Evolutionary conservation across 2,329 filamentous ascomycete species (phyloP), one percentile per base, ranked within the genome.

Genomic region (Rachicladosporium sp.): DNA sequence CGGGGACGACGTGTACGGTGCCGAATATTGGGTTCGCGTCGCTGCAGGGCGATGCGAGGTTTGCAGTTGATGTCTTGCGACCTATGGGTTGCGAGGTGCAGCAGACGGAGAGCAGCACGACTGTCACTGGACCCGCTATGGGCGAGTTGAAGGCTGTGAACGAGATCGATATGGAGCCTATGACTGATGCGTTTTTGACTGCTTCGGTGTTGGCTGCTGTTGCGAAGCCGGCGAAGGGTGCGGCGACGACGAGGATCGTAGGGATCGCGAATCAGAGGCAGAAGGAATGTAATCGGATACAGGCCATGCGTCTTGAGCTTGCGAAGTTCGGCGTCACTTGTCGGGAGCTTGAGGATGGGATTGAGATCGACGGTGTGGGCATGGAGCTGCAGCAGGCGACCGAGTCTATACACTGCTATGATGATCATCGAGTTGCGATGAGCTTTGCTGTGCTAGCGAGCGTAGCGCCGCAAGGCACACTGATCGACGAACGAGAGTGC

Each of bases 131-230:
- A 1, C 91, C 91, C 10, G 64, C 74, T 2, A 62, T 71, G 40
- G 89, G 91, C 8, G 64, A 72, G 10, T 66, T 98, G 31, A 78
- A 78, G 50, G 80, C 84, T 1, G 67, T 98, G 9, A 66, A 78
- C 11, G 81, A 89, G 43, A 78, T 98, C 21, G 88, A 98, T 55
- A 98, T 98, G 91, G 91, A 96, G 60, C 83, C 89, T 1, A 98
- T 98, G 91, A 98, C 91, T 0, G 91, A 98, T 62, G 91, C 91
- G 36, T 98, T 98, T 69, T 71, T 98, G 38, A 95, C 88, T 4
- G 91, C 91, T 11, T 93, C 87, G 2, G 87, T 94, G 4, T 72
- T 98, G 35, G 91, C 87, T 19, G 91, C 91, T 30, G 85, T 94
- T 33, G 87, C 89, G 7, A 77, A 74, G 10, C 85, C 84, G 2